Conservation (phyloP, 129 eudicot genomes). For the Tanacetum coccineum region DNA sequence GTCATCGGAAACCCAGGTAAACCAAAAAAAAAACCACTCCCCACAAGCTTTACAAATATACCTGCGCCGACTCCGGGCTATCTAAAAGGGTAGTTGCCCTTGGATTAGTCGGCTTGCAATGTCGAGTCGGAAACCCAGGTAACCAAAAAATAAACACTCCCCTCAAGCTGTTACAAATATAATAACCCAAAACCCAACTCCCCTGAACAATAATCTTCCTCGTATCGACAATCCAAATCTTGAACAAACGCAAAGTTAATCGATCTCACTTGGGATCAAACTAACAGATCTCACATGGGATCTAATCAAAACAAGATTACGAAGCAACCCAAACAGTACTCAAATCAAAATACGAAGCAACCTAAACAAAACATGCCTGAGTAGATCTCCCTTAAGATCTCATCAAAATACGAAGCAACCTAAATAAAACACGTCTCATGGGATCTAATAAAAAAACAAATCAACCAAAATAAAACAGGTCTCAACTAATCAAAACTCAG, state of each 20-base stretch:
- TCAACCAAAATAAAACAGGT: not conserved
- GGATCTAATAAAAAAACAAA: not conserved
- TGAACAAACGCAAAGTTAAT: not conserved
- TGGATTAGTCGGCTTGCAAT: no score
- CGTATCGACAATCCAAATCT: not conserved
- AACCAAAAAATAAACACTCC: no score
- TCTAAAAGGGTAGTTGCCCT: no score
- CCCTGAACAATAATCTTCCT: not conserved
- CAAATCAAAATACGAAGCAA: not conserved
- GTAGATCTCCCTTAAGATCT: no score
- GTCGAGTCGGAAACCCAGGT: no score
- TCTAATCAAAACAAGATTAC: not conserved
- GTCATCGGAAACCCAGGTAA: no score
- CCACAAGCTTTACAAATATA: no score
- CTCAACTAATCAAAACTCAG: not conserved
- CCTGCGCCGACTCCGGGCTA: no score
- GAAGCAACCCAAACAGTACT: not conserved
- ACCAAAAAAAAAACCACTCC: no score
- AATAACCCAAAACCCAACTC: not conserved
- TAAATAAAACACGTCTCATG: not conserved
- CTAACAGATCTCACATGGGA: conserved; percentile 4
- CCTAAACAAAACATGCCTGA: not conserved
- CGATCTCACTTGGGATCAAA: not conserved
- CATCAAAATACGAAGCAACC: not conserved
- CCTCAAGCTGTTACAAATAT: not conserved